phyloP scores from a whole-genome alignment of 768 basidiomycete species.

The Boletus edulis region DNA sequence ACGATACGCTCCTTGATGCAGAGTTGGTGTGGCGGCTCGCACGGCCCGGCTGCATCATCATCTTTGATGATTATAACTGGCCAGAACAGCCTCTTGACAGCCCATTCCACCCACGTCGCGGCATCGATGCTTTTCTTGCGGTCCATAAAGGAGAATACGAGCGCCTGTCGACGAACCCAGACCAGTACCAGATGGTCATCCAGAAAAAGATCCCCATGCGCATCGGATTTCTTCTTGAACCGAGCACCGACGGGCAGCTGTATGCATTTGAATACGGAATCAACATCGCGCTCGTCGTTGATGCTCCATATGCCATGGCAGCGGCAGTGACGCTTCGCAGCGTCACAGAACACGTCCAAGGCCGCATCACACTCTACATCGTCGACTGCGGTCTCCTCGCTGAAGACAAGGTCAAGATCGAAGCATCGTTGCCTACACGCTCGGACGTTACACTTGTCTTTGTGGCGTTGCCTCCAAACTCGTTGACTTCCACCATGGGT shows the following conservation, averaged over 20 bases:
- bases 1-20: conserved; percentile 60
- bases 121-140: conserved; percentile 52
- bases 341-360: conserved; percentile 33
- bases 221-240: conserved; percentile 43
- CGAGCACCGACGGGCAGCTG: not conserved
- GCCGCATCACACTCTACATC: conserved; percentile 48
- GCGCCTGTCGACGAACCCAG: conserved; percentile 32
- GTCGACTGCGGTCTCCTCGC: conserved; percentile 44
- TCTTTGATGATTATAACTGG: conserved; percentile 63
- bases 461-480: conserved; percentile 33
- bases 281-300: conserved; percentile 43
- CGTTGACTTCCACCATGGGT: conserved; percentile 29
- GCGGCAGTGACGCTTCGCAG: conserved; percentile 49
- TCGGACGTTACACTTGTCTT: conserved; percentile 43
- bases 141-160: conserved; percentile 51
- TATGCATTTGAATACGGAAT: conserved; percentile 43
- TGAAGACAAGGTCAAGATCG: conserved; percentile 35
- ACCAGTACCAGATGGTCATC: conserved; percentile 52
- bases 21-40: conserved; percentile 59
- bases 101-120: conserved; percentile 52
- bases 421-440: conserved; percentile 24
- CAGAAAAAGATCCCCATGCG: conserved; percentile 50
- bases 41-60: conserved; percentile 46
- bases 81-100: conserved; percentile 45
- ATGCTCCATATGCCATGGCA: conserved; percentile 46